phyloP scores from a whole-genome alignment of 495 filamentous ascomycete species.

The Platismatia glauca region DNA sequence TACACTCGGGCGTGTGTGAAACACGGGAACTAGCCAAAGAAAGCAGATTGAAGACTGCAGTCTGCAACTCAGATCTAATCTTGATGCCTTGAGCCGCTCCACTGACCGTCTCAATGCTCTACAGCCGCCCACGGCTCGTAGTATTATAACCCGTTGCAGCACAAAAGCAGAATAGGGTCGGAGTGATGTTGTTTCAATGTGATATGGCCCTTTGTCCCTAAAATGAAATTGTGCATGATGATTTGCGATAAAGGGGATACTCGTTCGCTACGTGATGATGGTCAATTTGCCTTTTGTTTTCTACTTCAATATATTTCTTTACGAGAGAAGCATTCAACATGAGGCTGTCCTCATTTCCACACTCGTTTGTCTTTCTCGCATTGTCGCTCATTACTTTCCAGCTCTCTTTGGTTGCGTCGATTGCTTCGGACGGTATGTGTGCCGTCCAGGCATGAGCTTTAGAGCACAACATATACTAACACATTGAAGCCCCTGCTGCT shows the following conservation, averaged over 20 bases:
- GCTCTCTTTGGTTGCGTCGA: constrained; percentile 6
- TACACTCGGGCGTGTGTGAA: neutral
- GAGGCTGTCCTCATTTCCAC: constrained; percentile 17
- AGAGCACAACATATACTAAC: neutral
- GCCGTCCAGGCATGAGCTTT: neutral
- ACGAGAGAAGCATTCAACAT: constrained; percentile 10
- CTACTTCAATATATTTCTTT: constrained; percentile 7
- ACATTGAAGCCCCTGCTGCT: constrained; percentile 1
- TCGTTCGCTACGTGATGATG: neutral
- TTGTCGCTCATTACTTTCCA: constrained; percentile 8
- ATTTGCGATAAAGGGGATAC: neutral
- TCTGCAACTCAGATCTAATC: neutral
- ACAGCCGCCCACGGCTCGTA: neutral
- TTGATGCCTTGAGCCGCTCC: neutral
- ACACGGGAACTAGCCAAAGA: neutral
- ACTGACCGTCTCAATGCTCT: neutral
- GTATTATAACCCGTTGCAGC: neutral
- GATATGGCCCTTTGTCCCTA: neutral
- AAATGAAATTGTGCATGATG: neutral
- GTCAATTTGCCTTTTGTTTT: neutral
- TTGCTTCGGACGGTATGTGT: constrained; percentile 4
- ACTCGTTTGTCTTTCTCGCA: constrained; percentile 15
- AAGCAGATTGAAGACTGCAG: neutral
- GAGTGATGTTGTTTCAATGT: neutral
- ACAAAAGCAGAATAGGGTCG: neutral